These are phyloP conservation scores for Rhynchosporium agropyri DNA, from an alignment of 2,329 filamentous ascomycete species.

Conservation along the genomic window DNA sequence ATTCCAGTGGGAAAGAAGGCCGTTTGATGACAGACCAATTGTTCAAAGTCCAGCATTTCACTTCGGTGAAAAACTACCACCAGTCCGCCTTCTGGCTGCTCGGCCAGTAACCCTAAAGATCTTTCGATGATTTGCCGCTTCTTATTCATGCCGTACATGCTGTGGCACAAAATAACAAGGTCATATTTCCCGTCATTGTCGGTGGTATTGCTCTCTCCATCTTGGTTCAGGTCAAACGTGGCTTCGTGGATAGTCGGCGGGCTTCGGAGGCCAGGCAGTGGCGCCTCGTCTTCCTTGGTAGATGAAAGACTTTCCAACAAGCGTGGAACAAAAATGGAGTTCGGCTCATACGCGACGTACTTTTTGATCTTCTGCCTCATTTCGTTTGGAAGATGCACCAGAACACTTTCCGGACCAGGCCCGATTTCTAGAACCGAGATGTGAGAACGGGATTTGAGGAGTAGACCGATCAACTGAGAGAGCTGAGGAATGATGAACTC, in stretches of 20 bases:
- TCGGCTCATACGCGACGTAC: slow-evolving; percentile 1
- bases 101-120: neutral
- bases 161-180: neutral
- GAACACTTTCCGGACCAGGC: neutral
- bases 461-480: slow-evolving; percentile 20
- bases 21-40: slow-evolving; percentile 4
- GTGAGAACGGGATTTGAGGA: slow-evolving; percentile 13
- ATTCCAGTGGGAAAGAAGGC: neutral
- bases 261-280: neutral
- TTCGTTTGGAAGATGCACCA: neutral
- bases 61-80: neutral
- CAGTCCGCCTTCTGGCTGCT: neutral
- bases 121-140: neutral
- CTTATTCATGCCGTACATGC: neutral
- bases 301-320: neutral
- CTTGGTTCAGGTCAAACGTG: neutral
- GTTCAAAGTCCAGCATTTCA: neutral
- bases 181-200: neutral
- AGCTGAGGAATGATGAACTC: slow-evolving; percentile 37
- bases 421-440: slow-evolving; percentile 42
- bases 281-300: neutral
- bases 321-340: neutral
- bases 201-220: neutral
- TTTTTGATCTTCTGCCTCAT: neutral
- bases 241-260: neutral